A percentile compares a stretch with the other conserved stretches of the same genome.
Evolutionary conservation across 768 basidiomycete genomes (phyloP).

Genomic region (Kwoniella botswanensis): DNA sequence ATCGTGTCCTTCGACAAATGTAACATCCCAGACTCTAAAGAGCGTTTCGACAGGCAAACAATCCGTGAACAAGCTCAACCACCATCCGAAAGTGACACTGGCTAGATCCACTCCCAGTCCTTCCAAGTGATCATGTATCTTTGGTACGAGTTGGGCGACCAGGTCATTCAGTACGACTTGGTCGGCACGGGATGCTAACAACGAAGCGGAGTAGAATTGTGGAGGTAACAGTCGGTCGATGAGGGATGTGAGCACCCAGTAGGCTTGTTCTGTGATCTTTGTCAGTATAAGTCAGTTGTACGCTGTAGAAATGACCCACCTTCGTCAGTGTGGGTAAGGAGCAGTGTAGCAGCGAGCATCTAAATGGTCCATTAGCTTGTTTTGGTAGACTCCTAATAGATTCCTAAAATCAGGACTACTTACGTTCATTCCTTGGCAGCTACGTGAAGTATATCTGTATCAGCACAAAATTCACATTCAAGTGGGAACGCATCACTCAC

Average conservation of each 20-base stretch:
- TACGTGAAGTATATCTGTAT: slow-evolving; percentile 60
- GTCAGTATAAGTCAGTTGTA: slow-evolving; percentile 5
- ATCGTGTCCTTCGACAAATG: slow-evolving; percentile 89
- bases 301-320: slow-evolving; percentile 29
- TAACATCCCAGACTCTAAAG: slow-evolving; percentile 94
- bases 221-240: slow-evolving; percentile 86
- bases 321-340: slow-evolving; percentile 90
- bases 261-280: slow-evolving; percentile 75
- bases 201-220: slow-evolving; percentile 89
- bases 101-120: slow-evolving; percentile 85
- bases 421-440: slow-evolving; percentile 50
- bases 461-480: not conserved
- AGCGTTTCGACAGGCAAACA: slow-evolving; percentile 93
- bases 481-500: slow-evolving; percentile 58
- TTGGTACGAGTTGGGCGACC: slow-evolving; percentile 76
- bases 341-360: slow-evolving; percentile 88
- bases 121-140: slow-evolving; percentile 73
- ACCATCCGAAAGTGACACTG: slow-evolving; percentile 98
- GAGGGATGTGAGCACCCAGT: slow-evolving; percentile 89
- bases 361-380: slow-evolving; percentile 64
- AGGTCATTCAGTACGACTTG: slow-evolving; percentile 88
- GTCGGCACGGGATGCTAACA: slow-evolving; percentile 91
- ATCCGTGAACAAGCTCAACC: slow-evolving; percentile 92
- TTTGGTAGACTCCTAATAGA: too few species aligned
- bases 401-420: slow-evolving; percentile 1